Conservation (phyloP, 352 stramenopile genomes). For the Phytophthora pisi region DNA sequence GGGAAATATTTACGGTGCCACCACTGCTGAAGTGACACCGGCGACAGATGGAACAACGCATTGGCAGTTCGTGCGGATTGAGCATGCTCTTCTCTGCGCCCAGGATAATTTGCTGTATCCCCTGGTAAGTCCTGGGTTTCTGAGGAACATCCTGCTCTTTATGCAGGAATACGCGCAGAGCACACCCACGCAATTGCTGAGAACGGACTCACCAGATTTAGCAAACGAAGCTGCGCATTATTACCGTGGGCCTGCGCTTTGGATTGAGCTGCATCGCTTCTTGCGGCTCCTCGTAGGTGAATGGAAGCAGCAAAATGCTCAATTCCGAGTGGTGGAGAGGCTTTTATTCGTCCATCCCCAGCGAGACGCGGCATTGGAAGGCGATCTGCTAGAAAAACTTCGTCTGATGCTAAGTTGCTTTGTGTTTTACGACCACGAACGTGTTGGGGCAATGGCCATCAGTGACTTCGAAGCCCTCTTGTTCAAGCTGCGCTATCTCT, state of each 20-base stretch:
- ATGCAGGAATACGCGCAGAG: constrained; percentile 60
- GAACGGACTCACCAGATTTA: constrained; percentile 15
- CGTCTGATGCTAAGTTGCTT: constrained; percentile 73
- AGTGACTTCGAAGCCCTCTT: constrained; percentile 63
- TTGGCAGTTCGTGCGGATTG: constrained; percentile 69
- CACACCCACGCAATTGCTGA: constrained; percentile 17
- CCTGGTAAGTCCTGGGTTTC: constrained; percentile 63
- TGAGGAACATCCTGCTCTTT: constrained; percentile 61
- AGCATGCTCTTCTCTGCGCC: constrained; percentile 60
- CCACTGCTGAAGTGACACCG: constrained; percentile 14
- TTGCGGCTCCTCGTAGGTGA: constrained; percentile 68
- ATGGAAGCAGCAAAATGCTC: constrained; percentile 68
- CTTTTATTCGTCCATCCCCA: constrained; percentile 52
- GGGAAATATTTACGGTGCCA: background rate
- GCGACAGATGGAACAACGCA: constrained; percentile 35
- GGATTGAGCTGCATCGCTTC: constrained; percentile 75
- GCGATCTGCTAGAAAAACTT: constrained; percentile 54
- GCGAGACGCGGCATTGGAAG: constrained; percentile 18
- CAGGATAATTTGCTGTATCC: constrained; percentile 78
- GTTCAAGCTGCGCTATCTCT: constrained; percentile 65
- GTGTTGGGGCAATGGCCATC: constrained; percentile 48
- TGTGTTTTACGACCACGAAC: constrained; percentile 75
- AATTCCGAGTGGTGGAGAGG: constrained; percentile 57
- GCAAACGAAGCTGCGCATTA: background rate
- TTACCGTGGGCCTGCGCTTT: constrained; percentile 12